A percentile compares a stretch with the other conserved stretches of the same genome.
These are phyloP conservation scores for Aphanomyces invadans DNA, from an alignment of 352 stramenopile genomes.

Conservation along the genomic window DNA sequence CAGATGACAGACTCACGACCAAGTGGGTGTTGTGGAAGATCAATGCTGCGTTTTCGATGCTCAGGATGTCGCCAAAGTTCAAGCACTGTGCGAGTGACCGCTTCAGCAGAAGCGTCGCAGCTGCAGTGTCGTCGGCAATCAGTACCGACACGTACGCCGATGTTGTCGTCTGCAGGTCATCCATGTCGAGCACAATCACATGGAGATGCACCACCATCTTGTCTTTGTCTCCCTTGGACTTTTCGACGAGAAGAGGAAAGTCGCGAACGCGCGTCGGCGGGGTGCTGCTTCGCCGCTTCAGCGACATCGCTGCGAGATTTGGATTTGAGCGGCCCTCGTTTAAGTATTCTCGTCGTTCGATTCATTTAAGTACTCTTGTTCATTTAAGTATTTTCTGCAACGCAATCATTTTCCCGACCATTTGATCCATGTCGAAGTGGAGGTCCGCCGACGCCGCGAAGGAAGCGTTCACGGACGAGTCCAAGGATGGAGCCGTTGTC, in stretches of 20 bases:
- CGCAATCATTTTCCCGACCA: not conserved
- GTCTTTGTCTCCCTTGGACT: slow-evolving; percentile 24
- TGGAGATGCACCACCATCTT: slow-evolving; percentile 42
- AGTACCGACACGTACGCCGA: slow-evolving; percentile 68
- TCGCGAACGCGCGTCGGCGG: slow-evolving; percentile 20
- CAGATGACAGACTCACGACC: slow-evolving; percentile 41
- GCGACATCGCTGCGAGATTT: slow-evolving; percentile 18
- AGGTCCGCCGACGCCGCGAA: not conserved
- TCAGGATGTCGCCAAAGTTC: slow-evolving; percentile 65
- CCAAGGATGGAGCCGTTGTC: not conserved
- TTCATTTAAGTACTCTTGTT: too few relatives aligned
- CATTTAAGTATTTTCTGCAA: too few relatives aligned
- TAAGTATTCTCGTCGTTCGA: too few relatives aligned
- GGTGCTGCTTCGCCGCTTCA: slow-evolving; percentile 16
- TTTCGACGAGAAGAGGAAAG: slow-evolving; percentile 21
- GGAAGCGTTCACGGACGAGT: not conserved
- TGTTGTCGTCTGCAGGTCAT: slow-evolving; percentile 43
- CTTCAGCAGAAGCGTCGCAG: slow-evolving; percentile 69
- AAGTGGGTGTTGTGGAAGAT: slow-evolving; percentile 76
- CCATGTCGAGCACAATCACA: slow-evolving; percentile 78
- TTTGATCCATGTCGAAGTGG: not conserved
- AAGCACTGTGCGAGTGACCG: slow-evolving; percentile 59
- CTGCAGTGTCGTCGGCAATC: slow-evolving; percentile 74
- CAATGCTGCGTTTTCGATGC: slow-evolving; percentile 56
- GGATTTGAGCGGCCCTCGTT: not conserved